These are phyloP conservation scores for Neurospora hispaniola DNA, from an alignment of 495 filamentous ascomycete species.

Conservation along the genomic window DNA sequence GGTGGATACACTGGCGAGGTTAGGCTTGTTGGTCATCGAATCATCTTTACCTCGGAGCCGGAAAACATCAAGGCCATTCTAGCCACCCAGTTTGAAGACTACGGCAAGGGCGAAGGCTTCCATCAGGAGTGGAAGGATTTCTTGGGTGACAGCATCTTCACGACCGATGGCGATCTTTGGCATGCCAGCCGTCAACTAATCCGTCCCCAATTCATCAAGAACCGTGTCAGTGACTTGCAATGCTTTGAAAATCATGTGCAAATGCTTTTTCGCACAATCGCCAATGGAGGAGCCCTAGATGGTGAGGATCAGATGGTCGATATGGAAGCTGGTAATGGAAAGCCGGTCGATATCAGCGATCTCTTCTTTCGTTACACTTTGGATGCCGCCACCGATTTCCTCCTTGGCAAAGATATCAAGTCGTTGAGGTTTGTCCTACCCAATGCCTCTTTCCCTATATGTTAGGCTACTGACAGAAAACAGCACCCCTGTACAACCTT, in stretches of 20 bases:
- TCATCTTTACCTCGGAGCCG: constrained; percentile 60
- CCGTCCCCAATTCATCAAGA: constrained; percentile 72
- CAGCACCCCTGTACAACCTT: constrained; percentile 36
- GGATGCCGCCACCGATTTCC: constrained; percentile 74
- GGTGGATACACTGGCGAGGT: constrained; percentile 48
- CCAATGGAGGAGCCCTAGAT: constrained; percentile 41
- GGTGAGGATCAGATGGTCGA: constrained; percentile 34
- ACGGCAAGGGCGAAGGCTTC: constrained; percentile 61
- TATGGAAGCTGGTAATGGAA: constrained; percentile 34
- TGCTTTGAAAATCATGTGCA: constrained; percentile 70
- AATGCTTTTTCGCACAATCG: constrained; percentile 48
- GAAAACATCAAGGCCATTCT: constrained; percentile 83
- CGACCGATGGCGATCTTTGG: constrained; percentile 66
- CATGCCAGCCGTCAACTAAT: constrained; percentile 65
- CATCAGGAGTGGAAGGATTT: constrained; percentile 62
- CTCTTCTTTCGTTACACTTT: constrained; percentile 75
- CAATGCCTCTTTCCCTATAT: neutral
- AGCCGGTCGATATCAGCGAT: constrained; percentile 54
- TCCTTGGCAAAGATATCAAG: constrained; percentile 67
- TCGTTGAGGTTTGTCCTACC: constrained; percentile 42
- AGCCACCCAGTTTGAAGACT: constrained; percentile 64
- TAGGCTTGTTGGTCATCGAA: constrained; percentile 42
- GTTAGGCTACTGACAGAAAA: neutral
- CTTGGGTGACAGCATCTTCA: constrained; percentile 71
- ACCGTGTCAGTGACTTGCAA: constrained; percentile 69